Percentiles rank a stretch among this genome's conserved stretches.
phyloP scores from a whole-genome alignment of 495 filamentous ascomycete species.

The Friedmanniomyces simplex region DNA sequence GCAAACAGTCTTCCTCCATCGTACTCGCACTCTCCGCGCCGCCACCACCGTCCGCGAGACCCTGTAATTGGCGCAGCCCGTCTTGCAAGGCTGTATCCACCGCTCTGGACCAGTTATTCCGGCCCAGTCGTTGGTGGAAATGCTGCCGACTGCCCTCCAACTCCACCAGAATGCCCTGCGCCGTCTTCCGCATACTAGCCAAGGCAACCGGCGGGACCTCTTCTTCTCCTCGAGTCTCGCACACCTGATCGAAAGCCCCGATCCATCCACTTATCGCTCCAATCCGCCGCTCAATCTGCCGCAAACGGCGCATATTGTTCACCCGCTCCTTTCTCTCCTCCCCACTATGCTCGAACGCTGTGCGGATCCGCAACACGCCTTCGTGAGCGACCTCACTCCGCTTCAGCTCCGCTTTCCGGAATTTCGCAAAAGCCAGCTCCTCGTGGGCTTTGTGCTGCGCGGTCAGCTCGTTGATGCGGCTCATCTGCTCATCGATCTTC shows the following conservation, averaged over 20 bases:
- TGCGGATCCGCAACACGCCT: constrained; percentile 66
- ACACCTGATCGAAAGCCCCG: constrained; percentile 78
- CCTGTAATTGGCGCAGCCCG: constrained; percentile 63
- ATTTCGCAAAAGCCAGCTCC: constrained; percentile 73
- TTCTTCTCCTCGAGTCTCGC: constrained; percentile 51
- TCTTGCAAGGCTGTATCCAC: constrained; percentile 81
- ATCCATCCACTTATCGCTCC: constrained; percentile 80
- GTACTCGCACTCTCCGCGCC: constrained; percentile 38
- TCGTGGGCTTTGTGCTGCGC: constrained; percentile 88
- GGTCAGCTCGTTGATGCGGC: constrained; percentile 85
- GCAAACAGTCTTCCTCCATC: constrained; percentile 59
- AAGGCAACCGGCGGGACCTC: constrained; percentile 58
- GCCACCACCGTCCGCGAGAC: constrained; percentile 43
- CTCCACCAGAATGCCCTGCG: constrained; percentile 77
- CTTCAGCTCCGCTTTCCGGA: constrained; percentile 78
- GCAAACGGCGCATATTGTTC: constrained; percentile 68
- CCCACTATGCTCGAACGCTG: constrained; percentile 74
- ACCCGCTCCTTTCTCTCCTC: constrained; percentile 69
- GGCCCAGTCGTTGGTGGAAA: constrained; percentile 69
- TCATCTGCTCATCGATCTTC: constrained; percentile 95
- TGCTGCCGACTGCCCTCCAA: constrained; percentile 81
- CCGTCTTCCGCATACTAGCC: constrained; percentile 70
- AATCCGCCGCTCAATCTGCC: constrained; percentile 76
- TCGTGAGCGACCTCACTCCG: constrained; percentile 68
- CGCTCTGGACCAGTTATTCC: constrained; percentile 73